Evolutionary conservation across 139 green algal species (phyloP), one percentile per base, ranked within the genome.

Genomic region (Eudorina sp.): DNA sequence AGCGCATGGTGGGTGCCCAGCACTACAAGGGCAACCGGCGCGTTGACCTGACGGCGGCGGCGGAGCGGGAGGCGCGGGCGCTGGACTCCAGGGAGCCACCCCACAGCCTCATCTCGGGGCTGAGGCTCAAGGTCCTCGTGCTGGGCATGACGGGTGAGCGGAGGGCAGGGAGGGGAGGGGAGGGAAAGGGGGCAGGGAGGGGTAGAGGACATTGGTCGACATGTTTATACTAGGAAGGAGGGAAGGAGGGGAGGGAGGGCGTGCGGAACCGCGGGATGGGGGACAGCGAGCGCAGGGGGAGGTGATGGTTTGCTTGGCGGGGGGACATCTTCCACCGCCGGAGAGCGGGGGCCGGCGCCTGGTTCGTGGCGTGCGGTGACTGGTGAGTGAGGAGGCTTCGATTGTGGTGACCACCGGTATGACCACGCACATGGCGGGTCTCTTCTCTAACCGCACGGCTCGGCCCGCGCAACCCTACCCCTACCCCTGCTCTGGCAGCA

Each of bases 91-190:
- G 34, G 25, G 84, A 62, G 70, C 40, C 72, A 11, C 43, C 72
- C 8, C 8, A 73, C 36, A 55, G 27, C n/a, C 27, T 25, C 1
- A 72, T 92, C 9, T 53, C 29, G 46, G 80, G 80, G 1, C 38
- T 92, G 55, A 79, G 90, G 48, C 14, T 95, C 68, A 92, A 90
- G 80, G 64, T 95, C 29, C 34, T 95, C 64, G 68, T 95, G 43
- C 62, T 95, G 4, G 93, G 93, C 55, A 93, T 95, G 89, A 95
- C 86, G 7, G 92, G 92, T 90, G 75, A 81, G 73, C 29, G 4
- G 29, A 8, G 29, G n/a, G 70, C 13, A 7, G 70, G 27, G 31
- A 55, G 40, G 43, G 60, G 27, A 6, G 41, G 62, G 19, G 16
- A 16, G 62, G 21, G 13, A 29, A 72, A 3, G 62, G 62, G 62